phyloP scores from a whole-genome alignment of 768 basidiomycete species.

The Glaciozyma antarctica region DNA sequence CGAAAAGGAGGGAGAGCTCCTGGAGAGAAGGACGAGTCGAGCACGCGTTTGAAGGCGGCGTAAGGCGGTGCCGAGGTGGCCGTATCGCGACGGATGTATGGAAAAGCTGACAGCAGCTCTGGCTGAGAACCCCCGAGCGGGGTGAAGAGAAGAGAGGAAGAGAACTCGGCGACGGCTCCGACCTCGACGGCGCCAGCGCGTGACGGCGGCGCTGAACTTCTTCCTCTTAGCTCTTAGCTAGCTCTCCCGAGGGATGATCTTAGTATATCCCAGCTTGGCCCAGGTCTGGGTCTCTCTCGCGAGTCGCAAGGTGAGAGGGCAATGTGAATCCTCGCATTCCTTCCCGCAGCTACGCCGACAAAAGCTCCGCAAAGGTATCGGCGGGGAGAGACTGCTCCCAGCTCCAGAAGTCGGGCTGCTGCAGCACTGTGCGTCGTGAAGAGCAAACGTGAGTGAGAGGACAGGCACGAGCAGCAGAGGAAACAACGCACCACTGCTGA shows the following conservation, averaged over 20 bases:
- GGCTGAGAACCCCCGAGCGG: too few species aligned
- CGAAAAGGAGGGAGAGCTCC: background rate
- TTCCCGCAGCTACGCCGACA: background rate
- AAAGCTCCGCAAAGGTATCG: background rate
- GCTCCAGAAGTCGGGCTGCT: background rate
- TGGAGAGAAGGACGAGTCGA: background rate
- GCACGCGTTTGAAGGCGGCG: background rate
- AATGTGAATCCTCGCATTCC: too few species aligned
- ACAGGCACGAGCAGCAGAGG: background rate
- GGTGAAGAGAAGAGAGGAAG: too few species aligned
- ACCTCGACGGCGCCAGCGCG: too few species aligned
- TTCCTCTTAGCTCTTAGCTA: too few species aligned
- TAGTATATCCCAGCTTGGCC: too few species aligned
- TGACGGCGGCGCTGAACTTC: too few species aligned
- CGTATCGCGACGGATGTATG: background rate
- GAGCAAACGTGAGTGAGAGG: too few species aligned
- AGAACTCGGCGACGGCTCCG: too few species aligned
- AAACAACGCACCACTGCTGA: background rate
- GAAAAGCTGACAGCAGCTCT: background rate
- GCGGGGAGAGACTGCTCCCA: slow-evolving; percentile 2
- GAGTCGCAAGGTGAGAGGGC: too few species aligned
- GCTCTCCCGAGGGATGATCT: too few species aligned
- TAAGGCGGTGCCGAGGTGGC: background rate
- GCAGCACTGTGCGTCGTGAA: background rate
- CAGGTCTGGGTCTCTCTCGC: too few species aligned